These are phyloP conservation scores for Martensiomyces pterosporus DNA, from an alignment of 192 early-diverging fungal genomes.

Conservation along the genomic window DNA sequence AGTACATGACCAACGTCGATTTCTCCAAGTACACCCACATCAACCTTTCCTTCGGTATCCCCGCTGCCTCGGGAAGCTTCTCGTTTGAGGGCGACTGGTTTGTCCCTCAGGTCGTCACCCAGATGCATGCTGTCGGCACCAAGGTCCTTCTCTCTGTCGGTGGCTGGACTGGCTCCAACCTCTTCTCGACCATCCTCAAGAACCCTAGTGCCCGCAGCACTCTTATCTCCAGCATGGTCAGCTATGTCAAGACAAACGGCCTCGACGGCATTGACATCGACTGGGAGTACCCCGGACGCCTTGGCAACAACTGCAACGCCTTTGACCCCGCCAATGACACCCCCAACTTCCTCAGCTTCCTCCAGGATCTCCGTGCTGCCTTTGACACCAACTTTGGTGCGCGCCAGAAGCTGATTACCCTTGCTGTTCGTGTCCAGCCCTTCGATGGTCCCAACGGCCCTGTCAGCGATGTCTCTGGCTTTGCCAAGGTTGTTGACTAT, in stretches of 20 bases:
- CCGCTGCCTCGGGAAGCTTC: conserved; percentile 27
- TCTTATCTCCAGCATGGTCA: conserved; percentile 58
- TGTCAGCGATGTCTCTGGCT: conserved; percentile 40
- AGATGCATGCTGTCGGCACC: conserved; percentile 29
- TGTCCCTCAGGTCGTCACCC: conserved; percentile 35
- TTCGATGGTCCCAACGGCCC: conserved; percentile 39
- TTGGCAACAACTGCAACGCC: conserved; percentile 57
- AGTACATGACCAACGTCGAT: conserved; percentile 15
- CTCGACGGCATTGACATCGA: conserved; percentile 62
- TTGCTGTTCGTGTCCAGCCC: conserved; percentile 52
- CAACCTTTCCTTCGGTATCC: conserved; percentile 56
- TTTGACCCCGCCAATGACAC: conserved; percentile 56
- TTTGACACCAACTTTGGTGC: conserved; percentile 40
- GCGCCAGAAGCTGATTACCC: conserved; percentile 45
- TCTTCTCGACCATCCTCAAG: conserved; percentile 57
- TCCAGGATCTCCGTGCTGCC: conserved; percentile 56
- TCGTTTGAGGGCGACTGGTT: conserved; percentile 22
- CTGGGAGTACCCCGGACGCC: conserved; percentile 57
- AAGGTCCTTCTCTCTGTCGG: conserved; percentile 64
- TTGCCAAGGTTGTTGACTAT: conserved; percentile 52
- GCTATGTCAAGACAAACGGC: conserved; percentile 50
- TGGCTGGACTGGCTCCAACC: conserved; percentile 69
- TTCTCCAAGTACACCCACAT: conserved; percentile 55
- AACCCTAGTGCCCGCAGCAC: conserved; percentile 37
- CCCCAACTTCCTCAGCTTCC: conserved; percentile 56